Conservation (phyloP, 768 basidiomycete species). For the Russula emetica region DNA sequence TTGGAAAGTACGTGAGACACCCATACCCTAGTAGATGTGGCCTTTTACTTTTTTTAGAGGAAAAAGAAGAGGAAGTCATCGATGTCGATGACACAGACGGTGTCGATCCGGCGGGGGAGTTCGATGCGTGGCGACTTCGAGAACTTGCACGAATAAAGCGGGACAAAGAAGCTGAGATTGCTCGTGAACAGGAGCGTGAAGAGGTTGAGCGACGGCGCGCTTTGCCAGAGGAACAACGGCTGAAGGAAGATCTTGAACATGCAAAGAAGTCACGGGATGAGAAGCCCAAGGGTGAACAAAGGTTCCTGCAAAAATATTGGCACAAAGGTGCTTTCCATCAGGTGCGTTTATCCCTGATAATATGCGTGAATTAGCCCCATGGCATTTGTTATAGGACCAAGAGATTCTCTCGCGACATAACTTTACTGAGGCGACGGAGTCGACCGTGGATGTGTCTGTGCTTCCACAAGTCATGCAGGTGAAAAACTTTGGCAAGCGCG, state of each 20-base stretch:
- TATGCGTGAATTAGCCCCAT: slow-evolving; percentile 5
- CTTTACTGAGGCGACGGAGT: slow-evolving; percentile 85
- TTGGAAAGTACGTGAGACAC: slow-evolving; percentile 70
- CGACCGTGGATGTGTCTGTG: slow-evolving; percentile 79
- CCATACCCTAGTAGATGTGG: slow-evolving; percentile 5
- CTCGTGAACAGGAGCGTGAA: slow-evolving; percentile 77
- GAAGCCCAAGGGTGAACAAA: slow-evolving; percentile 87
- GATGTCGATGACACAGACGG: slow-evolving; percentile 97
- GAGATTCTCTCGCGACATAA: slow-evolving; percentile 82
- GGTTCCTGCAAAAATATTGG: slow-evolving; percentile 97
- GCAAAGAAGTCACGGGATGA: slow-evolving; percentile 79
- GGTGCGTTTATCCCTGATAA: slow-evolving; percentile 41
- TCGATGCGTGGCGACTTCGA: slow-evolving; percentile 93
- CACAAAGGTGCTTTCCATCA: slow-evolving; percentile 99
- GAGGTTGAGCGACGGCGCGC: slow-evolving; percentile 90
- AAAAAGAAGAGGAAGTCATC: slow-evolving; percentile 75
- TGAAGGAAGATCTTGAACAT: slow-evolving; percentile 87
- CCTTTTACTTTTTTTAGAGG: slow-evolving; percentile 51
- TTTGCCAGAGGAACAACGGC: slow-evolving; percentile 86
- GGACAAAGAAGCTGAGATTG: slow-evolving; percentile 85
- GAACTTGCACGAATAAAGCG: slow-evolving; percentile 91
- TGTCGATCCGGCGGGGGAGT: slow-evolving; percentile 81
- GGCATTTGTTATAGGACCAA: slow-evolving; percentile 55
- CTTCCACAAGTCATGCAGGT: slow-evolving; percentile 97
- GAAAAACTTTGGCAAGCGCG: slow-evolving; percentile 87